phyloP scores from a whole-genome alignment of 805 yeast species.

The Kurtzmaniella cleridarum region DNA sequence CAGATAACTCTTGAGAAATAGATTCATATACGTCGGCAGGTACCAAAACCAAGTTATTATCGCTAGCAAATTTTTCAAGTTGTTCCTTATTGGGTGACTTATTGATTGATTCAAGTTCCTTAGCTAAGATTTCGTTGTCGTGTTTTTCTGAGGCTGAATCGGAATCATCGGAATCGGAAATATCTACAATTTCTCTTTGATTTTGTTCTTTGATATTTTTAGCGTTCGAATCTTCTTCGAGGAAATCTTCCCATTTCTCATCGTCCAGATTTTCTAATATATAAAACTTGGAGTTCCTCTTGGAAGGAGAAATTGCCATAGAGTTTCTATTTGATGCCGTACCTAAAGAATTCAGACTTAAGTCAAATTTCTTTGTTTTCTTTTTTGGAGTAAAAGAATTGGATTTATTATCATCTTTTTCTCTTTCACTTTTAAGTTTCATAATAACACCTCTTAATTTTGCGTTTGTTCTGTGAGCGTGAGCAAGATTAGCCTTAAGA shows the following conservation, averaged over 20 bases:
- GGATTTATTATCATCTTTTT: slow-evolving; percentile 12
- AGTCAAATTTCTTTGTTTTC: slow-evolving; percentile 2
- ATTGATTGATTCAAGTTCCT: slow-evolving; percentile 9
- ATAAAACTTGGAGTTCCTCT: slow-evolving; percentile 28
- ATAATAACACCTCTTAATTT: slow-evolving; percentile 48
- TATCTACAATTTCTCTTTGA: background rate
- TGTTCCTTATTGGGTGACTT: slow-evolving; percentile 13
- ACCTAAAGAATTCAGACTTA: slow-evolving; percentile 8
- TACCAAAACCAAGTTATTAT: slow-evolving; percentile 26
- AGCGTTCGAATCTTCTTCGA: slow-evolving; percentile 24
- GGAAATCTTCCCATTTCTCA: slow-evolving; percentile 35
- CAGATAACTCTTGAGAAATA: slow-evolving; percentile 16
- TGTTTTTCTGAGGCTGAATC: slow-evolving; percentile 13
- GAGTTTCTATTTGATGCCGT: slow-evolving; percentile 18
- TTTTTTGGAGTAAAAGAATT: slow-evolving; percentile 2
- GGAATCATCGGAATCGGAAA: slow-evolving; percentile 19
- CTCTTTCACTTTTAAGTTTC: slow-evolving; percentile 39
- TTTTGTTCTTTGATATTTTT: slow-evolving; percentile 14
- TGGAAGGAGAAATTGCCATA: slow-evolving; percentile 25
- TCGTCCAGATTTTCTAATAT: slow-evolving; percentile 21
- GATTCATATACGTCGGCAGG: slow-evolving; percentile 28
- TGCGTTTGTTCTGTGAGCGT: slow-evolving; percentile 59
- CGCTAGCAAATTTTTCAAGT: slow-evolving; percentile 29
- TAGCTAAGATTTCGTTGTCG: slow-evolving; percentile 9
- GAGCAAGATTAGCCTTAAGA: slow-evolving; percentile 55